Evolutionary conservation across 1,139 yeast species (phyloP), one percentile per base, ranked within the genome.

Genomic region (Magnusiomyces tetraspermus): DNA sequence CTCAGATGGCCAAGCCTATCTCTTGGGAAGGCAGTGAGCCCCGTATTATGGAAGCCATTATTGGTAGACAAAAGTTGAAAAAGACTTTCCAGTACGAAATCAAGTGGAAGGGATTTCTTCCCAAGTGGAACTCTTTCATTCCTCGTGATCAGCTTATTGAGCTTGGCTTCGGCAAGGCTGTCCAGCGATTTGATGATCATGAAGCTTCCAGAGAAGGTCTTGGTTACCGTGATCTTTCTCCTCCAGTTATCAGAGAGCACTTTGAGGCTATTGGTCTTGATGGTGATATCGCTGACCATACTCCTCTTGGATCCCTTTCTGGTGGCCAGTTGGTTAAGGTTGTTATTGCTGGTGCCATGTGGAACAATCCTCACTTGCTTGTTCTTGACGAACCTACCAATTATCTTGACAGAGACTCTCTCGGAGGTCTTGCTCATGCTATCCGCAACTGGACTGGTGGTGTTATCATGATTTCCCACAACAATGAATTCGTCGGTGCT

Each of bases 301-400:
- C 97, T 23, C 96, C 96, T 51, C 76, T 92, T 79, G 97, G 97
- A 22, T 88, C 96, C 11, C 76, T 92, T 58, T 89, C 97, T 43
- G 98, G 98, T 67, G 98, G 98, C 62, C 98, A 92, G 75, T 78
- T 90, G 67, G 98, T 92, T 58, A 92, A 92, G 73, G 97, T 92
- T 58, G 98, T 92, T 58, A 90, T 92, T 75, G 98, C 98, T 19
- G 97, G 97, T 71, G 97, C 97, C 60, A 92, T 92, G 95, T 92
- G 98, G 98, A 90, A 92, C 73, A 92, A 92, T 68, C 98, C 98
- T n/a, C 98, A 92, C 72, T 79, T 92, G 72, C 79, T 92, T 59
- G 98, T 92, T 44, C 78, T 92, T 60, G 98, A 92, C 72, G 98
- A 92, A 79, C 98, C 98, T 67, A 92, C 98, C 65, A 92, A 92